Base-by-base conservation (phyloP, 2,329 filamentous ascomycete genomes). In the Neonectria magnoliae region DNA sequence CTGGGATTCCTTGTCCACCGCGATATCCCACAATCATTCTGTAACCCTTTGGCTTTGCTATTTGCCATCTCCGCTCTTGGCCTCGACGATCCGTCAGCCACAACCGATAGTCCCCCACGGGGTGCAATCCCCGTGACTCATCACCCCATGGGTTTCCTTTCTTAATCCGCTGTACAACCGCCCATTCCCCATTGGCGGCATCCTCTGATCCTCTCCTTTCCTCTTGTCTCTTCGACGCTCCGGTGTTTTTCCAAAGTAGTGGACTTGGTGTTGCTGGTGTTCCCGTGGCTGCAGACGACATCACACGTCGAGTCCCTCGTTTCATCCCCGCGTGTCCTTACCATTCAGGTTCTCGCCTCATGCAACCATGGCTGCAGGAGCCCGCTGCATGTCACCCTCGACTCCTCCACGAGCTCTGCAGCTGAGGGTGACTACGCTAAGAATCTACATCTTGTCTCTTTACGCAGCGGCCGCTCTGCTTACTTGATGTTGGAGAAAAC, bases 61-160 rank as follows among this genome's bases (percentile, higher is more conserved):
- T 54, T 51, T 38, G 14, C 36, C 36, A 65, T 64, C 41, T 53
- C 14, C 16, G 36, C 66, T 64, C 60, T 33, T 41, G 60, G 59
- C 60, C 62, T 44, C 41, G 60, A 61, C 60, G 58, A 64, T 67
- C 69, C 41, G 60, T 67, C 66, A 71, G 68, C 70, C 61, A 71
- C 68, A 66, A 55, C 61, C 25, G 51, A 47, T 22, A 45, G 51
- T 41, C 54, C 58, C 62, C 71, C 68, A 55, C 64, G 66, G 65
- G 60, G 58, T 50, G 53, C 63, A 64, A 64, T 53, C 38, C 68
- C 67, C 71, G 68, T 73, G 71, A 73, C 68, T 66, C 61, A 58
- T 65, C 54, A 61, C 44, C 51, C 59, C 55, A 27, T 64, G 54
- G 56, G 56, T 57, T 72, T 73, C 60, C 68, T 71, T 44, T 63